Evolutionary conservation across 768 basidiomycete genomes (phyloP), one percentile per base, ranked within the genome.

Genomic region (Boletus sp.): DNA sequence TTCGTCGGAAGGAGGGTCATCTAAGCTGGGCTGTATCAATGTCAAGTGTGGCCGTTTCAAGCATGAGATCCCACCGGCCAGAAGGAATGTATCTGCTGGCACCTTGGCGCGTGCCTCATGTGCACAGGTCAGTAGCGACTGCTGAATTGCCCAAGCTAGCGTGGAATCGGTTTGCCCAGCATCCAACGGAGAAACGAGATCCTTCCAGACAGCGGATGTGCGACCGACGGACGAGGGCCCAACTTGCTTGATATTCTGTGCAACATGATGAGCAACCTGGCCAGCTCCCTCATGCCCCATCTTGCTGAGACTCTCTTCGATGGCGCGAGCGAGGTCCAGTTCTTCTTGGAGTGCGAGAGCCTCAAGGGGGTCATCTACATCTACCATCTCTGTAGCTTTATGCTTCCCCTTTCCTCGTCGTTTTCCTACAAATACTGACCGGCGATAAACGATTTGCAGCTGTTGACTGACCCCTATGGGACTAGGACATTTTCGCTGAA

Each of bases 281-380:
- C 14, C 25, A 30, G 32, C 53, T 25, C 55, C 50, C 6, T 48
- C 51, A 19, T 58, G 53, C 21, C 38, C 42, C 25, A 56, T 41
- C 43, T 73, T 71, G 29, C 53, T 48, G 37, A 83, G 63, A 51
- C 80, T 83, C 34, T 77, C 73, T 62, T 73, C 72, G 21, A 84
- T 75, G 10, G 81, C 81, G 37, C 60, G 68, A 15, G 75, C 73
- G 19, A 83, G 56, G 17, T 81, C 77, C 8, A 64, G 55, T 17
- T 76, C 77, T 57, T 81, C 80, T 50, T 65, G 63, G 17, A 57
- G 50, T 21, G 38, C 55, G 29, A 69, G 57, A 25, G 57, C 56
- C 33, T 51, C 56, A n/a, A 58, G 51, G 17, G 55, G 49, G 7
- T 62, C 51, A 17, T 58, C 56, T 38, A 54, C 38, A 33, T 59